phyloP scores from a whole-genome alignment of 1,139 yeast species.

The Geotrichum europaeum region DNA sequence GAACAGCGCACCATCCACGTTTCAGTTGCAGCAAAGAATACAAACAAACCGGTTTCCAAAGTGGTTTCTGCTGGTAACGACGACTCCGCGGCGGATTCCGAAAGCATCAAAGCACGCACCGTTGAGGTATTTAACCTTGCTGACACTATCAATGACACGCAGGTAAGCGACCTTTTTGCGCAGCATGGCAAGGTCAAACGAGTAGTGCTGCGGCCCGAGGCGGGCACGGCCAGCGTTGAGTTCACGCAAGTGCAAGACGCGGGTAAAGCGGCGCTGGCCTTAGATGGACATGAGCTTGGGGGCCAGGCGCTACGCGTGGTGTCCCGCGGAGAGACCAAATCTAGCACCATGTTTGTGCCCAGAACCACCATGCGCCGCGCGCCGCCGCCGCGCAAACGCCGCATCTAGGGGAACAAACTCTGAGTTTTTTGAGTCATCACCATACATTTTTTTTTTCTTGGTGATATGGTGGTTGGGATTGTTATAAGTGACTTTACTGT shows the following conservation, averaged over 20 bases:
- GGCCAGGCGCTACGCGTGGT: constrained; percentile 31
- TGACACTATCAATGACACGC: constrained; percentile 28
- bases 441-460: too few species aligned
- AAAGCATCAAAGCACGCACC: constrained; percentile 21
- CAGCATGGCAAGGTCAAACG: constrained; percentile 47
- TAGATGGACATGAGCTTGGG: constrained; percentile 43
- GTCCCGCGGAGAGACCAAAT: neutral
- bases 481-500: neutral
- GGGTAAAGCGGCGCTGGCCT: constrained; percentile 50
- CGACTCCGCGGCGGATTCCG: neutral
- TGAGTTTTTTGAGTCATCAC: too few species aligned
- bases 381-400: neutral
- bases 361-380: neutral
- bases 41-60: constrained; percentile 10
- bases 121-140: constrained; percentile 26
- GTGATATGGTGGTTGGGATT: neutral
- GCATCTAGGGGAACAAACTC: neutral
- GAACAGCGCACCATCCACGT: constrained; percentile 25
- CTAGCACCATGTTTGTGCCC: neutral
- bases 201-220: constrained; percentile 45
- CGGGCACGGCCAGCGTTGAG: constrained; percentile 50
- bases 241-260: constrained; percentile 43
- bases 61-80: constrained; percentile 1
- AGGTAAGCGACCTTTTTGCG: constrained; percentile 33
- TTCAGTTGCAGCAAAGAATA: constrained; percentile 17